These are phyloP conservation scores for Mycena galericulata DNA, from an alignment of 768 basidiomycete species.

Conservation along the genomic window DNA sequence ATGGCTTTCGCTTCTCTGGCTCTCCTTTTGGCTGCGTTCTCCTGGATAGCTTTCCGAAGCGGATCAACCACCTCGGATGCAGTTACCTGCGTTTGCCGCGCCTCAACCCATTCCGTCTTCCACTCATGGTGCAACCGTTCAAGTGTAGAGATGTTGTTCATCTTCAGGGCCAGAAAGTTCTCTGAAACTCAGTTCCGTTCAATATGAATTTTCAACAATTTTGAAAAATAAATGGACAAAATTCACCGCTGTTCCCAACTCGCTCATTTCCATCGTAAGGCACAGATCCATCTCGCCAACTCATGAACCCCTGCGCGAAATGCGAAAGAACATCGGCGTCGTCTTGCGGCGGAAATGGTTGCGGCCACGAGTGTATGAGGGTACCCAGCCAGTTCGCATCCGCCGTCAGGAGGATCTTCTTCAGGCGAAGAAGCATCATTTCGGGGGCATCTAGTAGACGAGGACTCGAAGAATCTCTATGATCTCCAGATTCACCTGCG, in stretches of 20 bases:
- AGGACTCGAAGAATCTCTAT: not conserved
- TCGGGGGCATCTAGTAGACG: not conserved
- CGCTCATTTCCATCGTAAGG: not conserved
- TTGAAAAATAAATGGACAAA: not conserved
- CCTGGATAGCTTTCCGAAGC: not conserved
- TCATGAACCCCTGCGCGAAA: slow-evolving; percentile 16
- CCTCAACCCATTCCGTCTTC: not conserved
- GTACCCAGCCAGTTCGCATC: slow-evolving; percentile 18
- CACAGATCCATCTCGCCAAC: slow-evolving; percentile 8
- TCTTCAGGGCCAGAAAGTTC: not conserved
- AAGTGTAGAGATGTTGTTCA: not conserved
- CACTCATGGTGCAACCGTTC: slow-evolving; percentile 5
- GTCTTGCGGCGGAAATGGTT: not conserved
- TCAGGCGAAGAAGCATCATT: not conserved
- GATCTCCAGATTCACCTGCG: no score
- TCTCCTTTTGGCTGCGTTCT: not conserved
- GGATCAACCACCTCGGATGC: not conserved
- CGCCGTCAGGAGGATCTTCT: not conserved
- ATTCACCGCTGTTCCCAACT: not conserved
- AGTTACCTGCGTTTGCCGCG: not conserved
- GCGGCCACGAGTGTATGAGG: slow-evolving; percentile 13
- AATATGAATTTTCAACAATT: not conserved
- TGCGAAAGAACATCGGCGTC: slow-evolving; percentile 14
- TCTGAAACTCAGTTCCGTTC: not conserved
- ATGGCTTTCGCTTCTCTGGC: slow-evolving; percentile 9